Percentiles rank a stretch among this genome's conserved stretches.
Evolutionary conservation across 257 asterid genomes (phyloP).

Genomic region (Solanum chiquidenum): DNA sequence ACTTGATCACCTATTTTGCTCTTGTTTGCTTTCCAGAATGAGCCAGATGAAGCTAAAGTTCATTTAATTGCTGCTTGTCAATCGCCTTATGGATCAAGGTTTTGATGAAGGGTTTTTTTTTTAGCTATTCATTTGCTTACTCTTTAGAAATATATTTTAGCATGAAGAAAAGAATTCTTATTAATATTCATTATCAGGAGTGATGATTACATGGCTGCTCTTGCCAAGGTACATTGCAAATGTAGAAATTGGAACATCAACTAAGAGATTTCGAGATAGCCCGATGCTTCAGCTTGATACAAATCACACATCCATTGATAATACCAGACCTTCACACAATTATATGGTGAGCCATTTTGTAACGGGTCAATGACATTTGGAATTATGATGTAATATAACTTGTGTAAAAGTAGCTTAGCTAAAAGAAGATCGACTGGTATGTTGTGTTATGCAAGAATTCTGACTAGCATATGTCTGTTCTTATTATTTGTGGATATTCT

Average conservation of each 20-base stretch:
- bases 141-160: not conserved
- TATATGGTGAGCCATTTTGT: not conserved
- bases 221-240: conserved; percentile 75
- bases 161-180: not conserved
- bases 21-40: conserved; percentile 33
- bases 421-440: not conserved
- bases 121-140: not conserved
- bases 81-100: conserved; percentile 81
- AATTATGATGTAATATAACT: not conserved
- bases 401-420: not conserved
- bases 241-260: conserved; percentile 56
- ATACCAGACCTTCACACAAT: not conserved
- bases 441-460: not conserved
- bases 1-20: not conserved
- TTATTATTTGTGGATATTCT: not conserved
- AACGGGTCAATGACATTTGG: not conserved
- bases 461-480: not conserved
- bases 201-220: conserved; percentile 83
- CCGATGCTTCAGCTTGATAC: not conserved
- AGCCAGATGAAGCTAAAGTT: conserved; percentile 50
- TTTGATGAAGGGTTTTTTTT: not conserved
- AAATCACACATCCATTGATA: not conserved
- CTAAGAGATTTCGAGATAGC: not conserved
- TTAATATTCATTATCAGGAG: conserved; percentile 30
- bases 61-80: conserved; percentile 59